phyloP scores from a whole-genome alignment of 208 protist species.

The Acanthamoeba polyphaga region DNA sequence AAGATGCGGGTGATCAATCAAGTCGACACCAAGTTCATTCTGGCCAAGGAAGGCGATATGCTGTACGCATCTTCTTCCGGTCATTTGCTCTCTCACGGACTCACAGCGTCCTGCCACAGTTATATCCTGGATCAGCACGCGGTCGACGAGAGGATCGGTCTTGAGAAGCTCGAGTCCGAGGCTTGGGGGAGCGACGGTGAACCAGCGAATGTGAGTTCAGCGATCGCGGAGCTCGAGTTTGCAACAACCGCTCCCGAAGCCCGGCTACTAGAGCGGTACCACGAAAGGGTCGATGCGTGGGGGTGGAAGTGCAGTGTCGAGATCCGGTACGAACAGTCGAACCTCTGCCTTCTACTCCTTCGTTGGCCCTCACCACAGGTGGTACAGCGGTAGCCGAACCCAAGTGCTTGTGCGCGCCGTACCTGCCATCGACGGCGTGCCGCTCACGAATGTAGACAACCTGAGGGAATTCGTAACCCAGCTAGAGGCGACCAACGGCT shows the following conservation, averaged over 20 bases:
- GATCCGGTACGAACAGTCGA: background rate
- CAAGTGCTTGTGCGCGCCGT: background rate
- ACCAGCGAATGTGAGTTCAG: background rate
- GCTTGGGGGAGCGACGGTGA: background rate
- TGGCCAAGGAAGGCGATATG: background rate
- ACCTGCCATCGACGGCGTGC: background rate
- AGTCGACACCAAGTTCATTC: constrained; percentile 38
- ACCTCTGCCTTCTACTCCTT: background rate
- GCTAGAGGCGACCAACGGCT: constrained; percentile 43
- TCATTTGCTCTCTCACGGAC: background rate
- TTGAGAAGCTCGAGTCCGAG: constrained; percentile 6
- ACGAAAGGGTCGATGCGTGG: background rate
- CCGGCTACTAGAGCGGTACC: background rate
- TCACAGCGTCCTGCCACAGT: background rate
- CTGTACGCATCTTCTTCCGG: background rate
- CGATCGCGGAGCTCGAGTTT: background rate
- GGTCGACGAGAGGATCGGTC: constrained; percentile 52
- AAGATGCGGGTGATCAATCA: constrained; percentile 10
- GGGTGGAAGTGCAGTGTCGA: background rate
- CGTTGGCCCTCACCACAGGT: background rate
- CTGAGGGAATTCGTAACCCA: background rate
- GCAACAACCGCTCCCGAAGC: background rate
- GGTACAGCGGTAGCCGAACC: background rate
- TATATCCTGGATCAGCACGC: constrained; percentile 66
- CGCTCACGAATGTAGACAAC: background rate